phyloP scores from a whole-genome alignment of 129 eudicot genomes.

The Artemisia tridentata region DNA sequence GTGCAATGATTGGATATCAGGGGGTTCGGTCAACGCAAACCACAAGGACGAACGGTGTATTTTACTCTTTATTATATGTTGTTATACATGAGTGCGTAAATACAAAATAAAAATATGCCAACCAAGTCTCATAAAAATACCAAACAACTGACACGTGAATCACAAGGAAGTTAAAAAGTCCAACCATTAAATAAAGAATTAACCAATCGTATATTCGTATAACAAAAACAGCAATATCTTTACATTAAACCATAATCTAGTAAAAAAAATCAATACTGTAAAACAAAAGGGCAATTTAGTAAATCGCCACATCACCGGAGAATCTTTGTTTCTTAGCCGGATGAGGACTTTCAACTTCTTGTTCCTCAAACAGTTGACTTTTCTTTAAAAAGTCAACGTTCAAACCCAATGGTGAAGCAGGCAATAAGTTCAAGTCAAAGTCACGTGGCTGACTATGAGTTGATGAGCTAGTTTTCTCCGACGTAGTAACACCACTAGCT shows the following conservation, averaged over 20 bases:
- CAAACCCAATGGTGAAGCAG: constrained; percentile 40
- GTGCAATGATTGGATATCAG: too few species aligned
- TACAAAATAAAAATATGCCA: too few species aligned
- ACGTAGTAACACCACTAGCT: constrained; percentile 36
- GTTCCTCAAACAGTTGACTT: constrained; percentile 52
- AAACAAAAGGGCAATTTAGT: neutral
- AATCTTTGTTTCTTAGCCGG: constrained; percentile 64
- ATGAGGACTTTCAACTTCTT: constrained; percentile 81
- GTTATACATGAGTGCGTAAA: too few species aligned
- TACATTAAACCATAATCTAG: constrained; percentile 16
- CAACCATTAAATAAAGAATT: constrained; percentile 14
- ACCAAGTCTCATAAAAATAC: too few species aligned
- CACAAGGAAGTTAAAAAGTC: neutral
- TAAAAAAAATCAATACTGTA: too few species aligned
- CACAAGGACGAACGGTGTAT: too few species aligned
- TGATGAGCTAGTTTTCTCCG: constrained; percentile 43
- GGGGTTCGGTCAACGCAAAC: too few species aligned
- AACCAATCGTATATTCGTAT: constrained; percentile 22
- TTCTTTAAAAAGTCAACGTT: constrained; percentile 41
- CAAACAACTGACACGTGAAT: too few species aligned
- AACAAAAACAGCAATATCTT: constrained; percentile 16
- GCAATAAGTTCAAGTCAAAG: constrained; percentile 54
- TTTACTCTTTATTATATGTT: too few species aligned
- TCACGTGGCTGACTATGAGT: constrained; percentile 38
- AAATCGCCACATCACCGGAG: neutral